Percentiles rank a stretch among this genome's conserved stretches.
Conservation (phyloP, 768 basidiomycete species). For the Russula brevipes region DNA sequence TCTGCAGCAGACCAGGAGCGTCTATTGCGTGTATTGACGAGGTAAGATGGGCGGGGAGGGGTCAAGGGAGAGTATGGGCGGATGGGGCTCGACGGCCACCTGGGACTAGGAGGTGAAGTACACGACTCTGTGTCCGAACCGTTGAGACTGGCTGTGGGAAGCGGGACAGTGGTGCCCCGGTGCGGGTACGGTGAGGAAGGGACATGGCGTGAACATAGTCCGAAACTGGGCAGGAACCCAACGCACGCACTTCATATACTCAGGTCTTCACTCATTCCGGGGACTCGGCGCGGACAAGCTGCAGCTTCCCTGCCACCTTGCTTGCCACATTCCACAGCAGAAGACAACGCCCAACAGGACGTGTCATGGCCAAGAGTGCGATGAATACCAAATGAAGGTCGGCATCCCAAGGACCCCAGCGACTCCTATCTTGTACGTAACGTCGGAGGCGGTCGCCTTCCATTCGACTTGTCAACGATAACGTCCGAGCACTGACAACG, state of each 20-base stretch:
- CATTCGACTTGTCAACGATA: neutral
- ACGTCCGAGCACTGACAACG: neutral
- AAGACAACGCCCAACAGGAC: neutral
- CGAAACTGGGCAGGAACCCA: neutral
- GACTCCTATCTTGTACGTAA: neutral
- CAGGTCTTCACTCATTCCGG: neutral
- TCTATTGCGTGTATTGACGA: slow-evolving; percentile 12
- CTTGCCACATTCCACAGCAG: slow-evolving; percentile 2
- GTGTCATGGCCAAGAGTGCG: neutral
- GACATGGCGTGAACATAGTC: slow-evolving; percentile 19
- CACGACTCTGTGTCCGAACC: slow-evolving; percentile 26
- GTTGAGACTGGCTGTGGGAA: slow-evolving; percentile 15
- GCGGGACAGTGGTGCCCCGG: slow-evolving; percentile 17
- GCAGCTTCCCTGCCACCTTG: neutral
- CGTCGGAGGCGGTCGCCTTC: neutral
- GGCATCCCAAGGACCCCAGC: neutral
- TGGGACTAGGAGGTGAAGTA: slow-evolving; percentile 1
- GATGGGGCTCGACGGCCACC: slow-evolving; percentile 18
- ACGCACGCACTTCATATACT: neutral
- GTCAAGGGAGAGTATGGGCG: slow-evolving; percentile 20
- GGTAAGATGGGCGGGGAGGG: slow-evolving; percentile 24
- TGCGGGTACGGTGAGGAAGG: slow-evolving; percentile 24
- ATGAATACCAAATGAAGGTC: neutral
- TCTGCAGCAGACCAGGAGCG: slow-evolving; percentile 26
- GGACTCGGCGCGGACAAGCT: neutral